Evolutionary conservation across 768 basidiomycete genomes (phyloP).

Genomic region (Russula sp.): DNA sequence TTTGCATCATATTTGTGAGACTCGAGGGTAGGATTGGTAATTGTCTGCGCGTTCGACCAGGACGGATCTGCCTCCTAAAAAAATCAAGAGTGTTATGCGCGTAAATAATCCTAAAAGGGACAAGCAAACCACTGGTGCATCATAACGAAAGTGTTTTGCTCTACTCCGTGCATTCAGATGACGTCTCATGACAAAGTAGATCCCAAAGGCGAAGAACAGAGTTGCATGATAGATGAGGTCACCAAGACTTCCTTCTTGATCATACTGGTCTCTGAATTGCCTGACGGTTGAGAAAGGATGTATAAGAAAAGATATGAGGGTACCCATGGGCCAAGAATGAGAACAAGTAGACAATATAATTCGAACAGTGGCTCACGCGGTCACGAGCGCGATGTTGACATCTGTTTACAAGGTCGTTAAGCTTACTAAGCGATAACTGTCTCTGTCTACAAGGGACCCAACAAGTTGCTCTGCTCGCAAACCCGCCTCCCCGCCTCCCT

Average conservation of each 20-base stretch:
- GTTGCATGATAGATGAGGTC: slow-evolving; percentile 67
- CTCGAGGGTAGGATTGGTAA: slow-evolving; percentile 57
- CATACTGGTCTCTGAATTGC: slow-evolving; percentile 44
- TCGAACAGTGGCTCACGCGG: slow-evolving; percentile 18
- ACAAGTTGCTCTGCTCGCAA: no score
- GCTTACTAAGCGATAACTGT: slow-evolving; percentile 17
- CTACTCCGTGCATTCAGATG: slow-evolving; percentile 73
- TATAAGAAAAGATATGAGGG: slow-evolving; percentile 42
- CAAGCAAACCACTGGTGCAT: slow-evolving; percentile 55
- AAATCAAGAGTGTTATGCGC: neutral
- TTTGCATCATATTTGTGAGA: slow-evolving; percentile 59
- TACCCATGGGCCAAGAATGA: slow-evolving; percentile 23
- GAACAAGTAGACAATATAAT: slow-evolving; percentile 6
- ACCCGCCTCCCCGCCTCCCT: no score
- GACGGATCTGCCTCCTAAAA: slow-evolving; percentile 36
- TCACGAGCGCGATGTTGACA: slow-evolving; percentile 30
- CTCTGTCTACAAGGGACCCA: neutral
- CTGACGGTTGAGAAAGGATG: slow-evolving; percentile 52
- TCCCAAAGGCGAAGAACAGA: slow-evolving; percentile 71
- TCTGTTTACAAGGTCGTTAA: slow-evolving; percentile 13
- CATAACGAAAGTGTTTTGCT: slow-evolving; percentile 62
- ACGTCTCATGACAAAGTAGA: slow-evolving; percentile 73
- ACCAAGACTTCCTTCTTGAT: slow-evolving; percentile 37
- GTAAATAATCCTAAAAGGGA: slow-evolving; percentile 10
- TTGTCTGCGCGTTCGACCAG: slow-evolving; percentile 52